Base-by-base conservation (phyloP, 1,284 basidiomycete genomes). In the Pseudozyma flocculosa region DNA sequence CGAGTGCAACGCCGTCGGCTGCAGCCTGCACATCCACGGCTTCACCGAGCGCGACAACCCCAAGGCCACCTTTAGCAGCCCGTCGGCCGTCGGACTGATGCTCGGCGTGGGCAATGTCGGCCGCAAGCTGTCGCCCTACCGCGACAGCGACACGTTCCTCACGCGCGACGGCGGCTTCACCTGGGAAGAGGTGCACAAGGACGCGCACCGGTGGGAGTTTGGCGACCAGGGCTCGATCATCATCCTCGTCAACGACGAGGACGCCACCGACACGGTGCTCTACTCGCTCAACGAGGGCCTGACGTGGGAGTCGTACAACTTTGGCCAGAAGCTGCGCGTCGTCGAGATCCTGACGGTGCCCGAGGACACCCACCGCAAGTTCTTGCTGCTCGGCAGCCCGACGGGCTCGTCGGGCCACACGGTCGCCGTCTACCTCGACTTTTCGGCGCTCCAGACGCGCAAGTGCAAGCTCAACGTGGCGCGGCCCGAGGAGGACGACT, bases 101-200 rank as follows among this genome's bases (percentile, higher is more conserved):
- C 89, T 98, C 83, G 95, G 88, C 1, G 92, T 97, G 38, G 94
- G 94, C n/a, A 98, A 92, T 71, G 92, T 98, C 9, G 94, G 95
- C 26, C 87, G 91, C 64, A 79, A 82, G 7, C 85, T 98, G 1
- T 86, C 85, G 0, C 82, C 86, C 0, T 98, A 98, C 79, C 84
- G 82, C 2, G 88, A 96, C 40, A 88, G 87, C 61, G 94, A 97
- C 79, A 95, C 92, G 0, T 98, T 97, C 86, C 83, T 98, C 37
- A 92, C 90, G 41, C 88, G 94, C 2, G 92, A 99, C 72, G 95
- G 87, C 5, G 95, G 94, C 8, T 96, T 96, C 80, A 92, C 90
- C 0, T 99, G 94, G 94, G 87, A 95, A 76, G 94, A 98, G 80
- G 88, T 99, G 2, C 91, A 92, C 81, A 98, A 98, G 78, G 93